These are phyloP conservation scores for Candida ortonii DNA, from an alignment of 805 yeast species.

Conservation along the genomic window DNA sequence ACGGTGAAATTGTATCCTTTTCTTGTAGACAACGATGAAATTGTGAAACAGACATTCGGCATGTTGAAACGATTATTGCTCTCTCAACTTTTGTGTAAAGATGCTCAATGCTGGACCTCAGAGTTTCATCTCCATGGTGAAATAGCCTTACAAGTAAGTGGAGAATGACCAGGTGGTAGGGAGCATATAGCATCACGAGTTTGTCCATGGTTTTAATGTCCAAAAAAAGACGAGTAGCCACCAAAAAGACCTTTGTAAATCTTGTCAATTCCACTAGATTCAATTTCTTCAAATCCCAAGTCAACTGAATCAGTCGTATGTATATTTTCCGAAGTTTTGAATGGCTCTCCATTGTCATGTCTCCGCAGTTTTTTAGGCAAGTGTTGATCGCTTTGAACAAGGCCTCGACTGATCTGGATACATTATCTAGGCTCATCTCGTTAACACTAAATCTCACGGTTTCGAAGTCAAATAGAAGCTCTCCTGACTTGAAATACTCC, in stretches of 20 bases:
- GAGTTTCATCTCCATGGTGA: constrained; percentile 6
- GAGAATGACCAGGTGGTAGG: constrained; percentile 23
- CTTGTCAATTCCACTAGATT: constrained; percentile 10
- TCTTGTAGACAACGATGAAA: constrained; percentile 15
- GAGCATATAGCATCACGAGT: constrained; percentile 17
- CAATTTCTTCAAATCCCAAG: constrained; percentile 21
- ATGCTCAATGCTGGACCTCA: constrained; percentile 6
- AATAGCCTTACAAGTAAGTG: constrained; percentile 18
- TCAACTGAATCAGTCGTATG: constrained; percentile 24
- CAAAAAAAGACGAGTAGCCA: constrained; percentile 9
- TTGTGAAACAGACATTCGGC: constrained; percentile 17
- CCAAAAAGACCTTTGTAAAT: constrained; percentile 18
- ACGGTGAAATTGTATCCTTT: constrained; percentile 7
- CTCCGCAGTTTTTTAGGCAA: constrained; percentile 4
- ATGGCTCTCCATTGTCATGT: constrained; percentile 5
- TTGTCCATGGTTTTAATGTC: constrained; percentile 10
- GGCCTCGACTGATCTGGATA: constrained; percentile 12
- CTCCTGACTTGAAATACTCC: constrained; percentile 13
- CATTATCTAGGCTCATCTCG: constrained; percentile 8
- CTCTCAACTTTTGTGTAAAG: constrained; percentile 8
- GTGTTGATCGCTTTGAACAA: constrained; percentile 10
- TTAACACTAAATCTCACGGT: constrained; percentile 15
- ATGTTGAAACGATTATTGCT: constrained; percentile 15
- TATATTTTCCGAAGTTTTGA: constrained; percentile 22
- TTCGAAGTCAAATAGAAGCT: constrained; percentile 17